Base-by-base conservation (phyloP, 441 rosid genomes). In the Theobroma grandiflorum region DNA sequence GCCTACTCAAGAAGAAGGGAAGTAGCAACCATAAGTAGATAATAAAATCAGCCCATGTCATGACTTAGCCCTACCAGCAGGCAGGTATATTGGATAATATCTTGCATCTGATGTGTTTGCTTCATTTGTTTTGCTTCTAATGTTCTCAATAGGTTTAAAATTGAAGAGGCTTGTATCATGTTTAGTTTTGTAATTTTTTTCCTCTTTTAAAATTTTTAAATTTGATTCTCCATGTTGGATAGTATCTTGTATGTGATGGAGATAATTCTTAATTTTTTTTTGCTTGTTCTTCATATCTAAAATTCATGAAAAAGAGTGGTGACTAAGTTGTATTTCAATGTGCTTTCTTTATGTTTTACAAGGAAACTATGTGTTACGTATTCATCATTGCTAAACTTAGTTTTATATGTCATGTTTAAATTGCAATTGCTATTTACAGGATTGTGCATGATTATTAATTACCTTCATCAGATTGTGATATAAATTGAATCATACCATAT, bases 1-100 rank as follows among this genome's bases (percentile, higher is more conserved):
- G 87, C 87, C 85, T 96, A 74, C 94, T 94, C 10, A 93, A 94
- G 87, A 94, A 96, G 92, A 94, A 91, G 87, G 84, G 92, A 59
- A 76, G 87, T 67, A 84, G 89, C 93, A 92, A 84, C 84, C 92
- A 37, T 73, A 94, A 89, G 86, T 91, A 88, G 88, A 73, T 62
- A 78, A 84, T 42, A 77, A 37, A 69, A 59, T 71, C 82, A 57
- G 52, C 82, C 82, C 8, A 33, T 71, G 79, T 78, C 85, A 78
- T 75, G 81, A 78, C 43, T 66, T 67, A 74, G 79, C 65, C 79
- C 43, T 58, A 82, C 71, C 74, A 69, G 73, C 80, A 63, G 85
- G 85, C 86, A 80, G 85, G 88, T 85, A 79, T 79, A 77, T 78
- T 72, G 76, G 79, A 72, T 80, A 79, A 69, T 82, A 75, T 84